Conservation (phyloP, 129 eudicot species). For the Cynara cardunculus region DNA sequence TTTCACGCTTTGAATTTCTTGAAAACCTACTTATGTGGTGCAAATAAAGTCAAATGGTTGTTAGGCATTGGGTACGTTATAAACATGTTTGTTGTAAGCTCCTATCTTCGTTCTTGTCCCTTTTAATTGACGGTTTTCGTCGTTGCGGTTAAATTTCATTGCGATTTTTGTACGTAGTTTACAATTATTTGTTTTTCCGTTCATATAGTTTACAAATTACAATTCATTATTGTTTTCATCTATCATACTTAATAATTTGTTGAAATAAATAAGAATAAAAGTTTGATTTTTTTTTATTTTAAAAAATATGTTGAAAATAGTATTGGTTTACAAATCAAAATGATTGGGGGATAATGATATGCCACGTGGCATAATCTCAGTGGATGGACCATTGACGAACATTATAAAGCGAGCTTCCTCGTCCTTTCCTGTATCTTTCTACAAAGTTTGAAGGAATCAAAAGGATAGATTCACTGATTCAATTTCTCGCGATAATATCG, state of each 20-base stretch:
- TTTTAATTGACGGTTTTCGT: too few species aligned
- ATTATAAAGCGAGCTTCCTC: constrained; percentile 2
- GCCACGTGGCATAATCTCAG: neutral
- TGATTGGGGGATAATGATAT: neutral
- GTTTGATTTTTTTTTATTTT: too few species aligned
- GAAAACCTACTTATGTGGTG: neutral
- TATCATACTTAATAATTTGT: too few species aligned
- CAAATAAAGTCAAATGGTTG: neutral
- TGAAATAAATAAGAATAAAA: too few species aligned
- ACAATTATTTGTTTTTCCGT: too few species aligned
- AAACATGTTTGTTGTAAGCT: too few species aligned
- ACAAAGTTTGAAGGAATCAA: neutral
- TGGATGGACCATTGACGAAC: neutral
- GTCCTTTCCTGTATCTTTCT: neutral
- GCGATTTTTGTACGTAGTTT: too few species aligned
- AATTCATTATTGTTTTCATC: too few species aligned
- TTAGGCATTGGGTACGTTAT: neutral
- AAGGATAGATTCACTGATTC: neutral
- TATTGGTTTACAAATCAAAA: neutral
- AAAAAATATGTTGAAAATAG: too few species aligned
- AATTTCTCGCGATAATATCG: neutral
- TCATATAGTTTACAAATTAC: too few species aligned
- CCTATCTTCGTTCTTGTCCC: too few species aligned
- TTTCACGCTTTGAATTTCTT: neutral
- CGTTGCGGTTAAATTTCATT: too few species aligned